Evolutionary conservation across 176 grass and related monocot species (phyloP).

Genomic region (Metroxylon sagu): DNA sequence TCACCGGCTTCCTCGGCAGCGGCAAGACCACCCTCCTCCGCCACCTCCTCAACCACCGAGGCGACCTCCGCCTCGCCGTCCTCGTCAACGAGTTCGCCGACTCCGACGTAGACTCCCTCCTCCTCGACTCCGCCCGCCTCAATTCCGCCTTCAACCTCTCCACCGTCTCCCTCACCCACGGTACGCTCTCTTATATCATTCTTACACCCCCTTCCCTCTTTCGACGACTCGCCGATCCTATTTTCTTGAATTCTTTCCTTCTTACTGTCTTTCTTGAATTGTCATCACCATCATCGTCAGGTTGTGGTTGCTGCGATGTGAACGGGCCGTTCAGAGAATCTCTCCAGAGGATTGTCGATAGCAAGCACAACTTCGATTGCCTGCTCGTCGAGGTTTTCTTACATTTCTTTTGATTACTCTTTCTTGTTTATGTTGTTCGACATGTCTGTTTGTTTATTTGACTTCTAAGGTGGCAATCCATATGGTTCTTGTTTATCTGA

Average conservation of each 20-base stretch:
- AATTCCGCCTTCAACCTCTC: slow-evolving; percentile 10
- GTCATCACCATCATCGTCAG: neutral
- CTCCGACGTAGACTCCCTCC: slow-evolving; percentile 12
- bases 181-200: neutral
- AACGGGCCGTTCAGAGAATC: slow-evolving; percentile 14
- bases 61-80: slow-evolving; percentile 9
- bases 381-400: slow-evolving; percentile 10
- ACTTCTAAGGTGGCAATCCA: no score
- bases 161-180: slow-evolving; percentile 14
- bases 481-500: no score
- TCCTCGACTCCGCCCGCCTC: slow-evolving; percentile 11
- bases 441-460: slow-evolving; percentile 1
- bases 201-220: neutral
- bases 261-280: no score
- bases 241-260: no score
- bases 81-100: slow-evolving; percentile 16
- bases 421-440: neutral
- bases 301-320: slow-evolving; percentile 10
- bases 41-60: slow-evolving; percentile 11
- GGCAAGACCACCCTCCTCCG: slow-evolving; percentile 10
- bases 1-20: slow-evolving; percentile 15
- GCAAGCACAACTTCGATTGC: slow-evolving; percentile 22
- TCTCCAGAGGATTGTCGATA: slow-evolving; percentile 10
- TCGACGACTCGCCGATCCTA: no score
- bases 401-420: neutral